phyloP scores from a whole-genome alignment of 2,329 filamentous ascomycete species.

The Metarhizium sp. region DNA sequence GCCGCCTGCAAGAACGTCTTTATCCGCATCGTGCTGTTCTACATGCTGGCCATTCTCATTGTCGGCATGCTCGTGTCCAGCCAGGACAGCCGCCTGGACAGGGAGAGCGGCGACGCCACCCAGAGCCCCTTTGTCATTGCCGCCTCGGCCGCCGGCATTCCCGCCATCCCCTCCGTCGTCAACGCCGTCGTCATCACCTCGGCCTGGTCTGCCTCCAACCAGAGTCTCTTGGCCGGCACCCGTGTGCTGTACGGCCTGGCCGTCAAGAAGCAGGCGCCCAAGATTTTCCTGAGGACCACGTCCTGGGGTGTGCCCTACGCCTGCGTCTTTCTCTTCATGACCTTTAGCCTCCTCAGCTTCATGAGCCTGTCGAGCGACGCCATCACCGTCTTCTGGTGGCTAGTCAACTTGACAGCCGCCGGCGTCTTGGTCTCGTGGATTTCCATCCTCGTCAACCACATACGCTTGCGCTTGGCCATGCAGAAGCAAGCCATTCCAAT shows the following conservation, averaged over 20 bases:
- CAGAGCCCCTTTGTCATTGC: slow-evolving; percentile 63
- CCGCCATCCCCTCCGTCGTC: slow-evolving; percentile 59
- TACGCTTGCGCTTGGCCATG: slow-evolving; percentile 45
- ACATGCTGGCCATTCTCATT: slow-evolving; percentile 60
- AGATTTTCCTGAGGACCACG: slow-evolving; percentile 50
- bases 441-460: slow-evolving; percentile 49
- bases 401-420: slow-evolving; percentile 51
- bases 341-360: slow-evolving; percentile 49
- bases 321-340: slow-evolving; percentile 42
- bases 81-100: slow-evolving; percentile 41
- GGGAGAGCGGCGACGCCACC: slow-evolving; percentile 33
- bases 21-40: slow-evolving; percentile 48
- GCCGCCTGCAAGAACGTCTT: slow-evolving; percentile 47
- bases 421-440: slow-evolving; percentile 57
- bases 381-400: slow-evolving; percentile 56
- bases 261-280: slow-evolving; percentile 55
- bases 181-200: slow-evolving; percentile 69
- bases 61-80: slow-evolving; percentile 59
- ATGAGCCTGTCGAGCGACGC: slow-evolving; percentile 47
- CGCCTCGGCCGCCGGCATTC: slow-evolving; percentile 56
- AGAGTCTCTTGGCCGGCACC: slow-evolving; percentile 55
- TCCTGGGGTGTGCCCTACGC: slow-evolving; percentile 53
- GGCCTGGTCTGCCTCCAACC: slow-evolving; percentile 52
- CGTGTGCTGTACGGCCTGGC: slow-evolving; percentile 62
- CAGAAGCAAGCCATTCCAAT: slow-evolving; percentile 43